phyloP scores from a whole-genome alignment of 352 stramenopile species.

The Pythium sukuiense region DNA sequence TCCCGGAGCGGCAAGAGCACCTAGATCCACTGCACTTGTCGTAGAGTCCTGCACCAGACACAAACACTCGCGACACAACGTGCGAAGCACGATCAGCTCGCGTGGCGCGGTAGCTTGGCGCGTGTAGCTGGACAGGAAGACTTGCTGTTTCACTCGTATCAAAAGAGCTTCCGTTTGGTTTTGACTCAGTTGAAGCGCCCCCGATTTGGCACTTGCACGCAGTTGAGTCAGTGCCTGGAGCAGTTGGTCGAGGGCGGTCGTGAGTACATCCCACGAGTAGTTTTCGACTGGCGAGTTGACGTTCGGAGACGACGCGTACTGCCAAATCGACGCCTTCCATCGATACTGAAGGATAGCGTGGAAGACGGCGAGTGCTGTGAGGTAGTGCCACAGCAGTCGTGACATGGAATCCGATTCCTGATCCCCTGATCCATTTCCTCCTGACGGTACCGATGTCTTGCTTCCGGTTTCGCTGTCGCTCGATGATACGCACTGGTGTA shows the following conservation, averaged over 20 bases:
- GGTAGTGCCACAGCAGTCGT: conserved; percentile 26
- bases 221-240: conserved; percentile 13
- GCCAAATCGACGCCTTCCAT: conserved; percentile 16
- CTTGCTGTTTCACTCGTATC: conserved; percentile 16
- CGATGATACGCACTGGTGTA: conserved; percentile 11
- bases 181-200: neutral
- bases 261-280: conserved; percentile 23
- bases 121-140: conserved; percentile 19
- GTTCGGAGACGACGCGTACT: conserved; percentile 4
- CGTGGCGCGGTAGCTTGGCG: conserved; percentile 4
- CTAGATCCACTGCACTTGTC: neutral
- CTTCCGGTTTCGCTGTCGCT: neutral
- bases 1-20: neutral
- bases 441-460: neutral
- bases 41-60: conserved; percentile 12
- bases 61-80: conserved; percentile 18
- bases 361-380: conserved; percentile 47
- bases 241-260: conserved; percentile 22
- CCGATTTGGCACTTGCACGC: neutral
- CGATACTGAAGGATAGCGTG: conserved; percentile 38
- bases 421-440: conserved; percentile 10
- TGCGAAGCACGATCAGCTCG: conserved; percentile 13
- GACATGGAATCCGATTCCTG: neutral
- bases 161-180: neutral
- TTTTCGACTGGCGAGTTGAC: neutral